Percentiles rank a stretch among this genome's conserved stretches.
Conservation (phyloP, 2,329 filamentous ascomycete species). For the Fusarium veterinarium region DNA sequence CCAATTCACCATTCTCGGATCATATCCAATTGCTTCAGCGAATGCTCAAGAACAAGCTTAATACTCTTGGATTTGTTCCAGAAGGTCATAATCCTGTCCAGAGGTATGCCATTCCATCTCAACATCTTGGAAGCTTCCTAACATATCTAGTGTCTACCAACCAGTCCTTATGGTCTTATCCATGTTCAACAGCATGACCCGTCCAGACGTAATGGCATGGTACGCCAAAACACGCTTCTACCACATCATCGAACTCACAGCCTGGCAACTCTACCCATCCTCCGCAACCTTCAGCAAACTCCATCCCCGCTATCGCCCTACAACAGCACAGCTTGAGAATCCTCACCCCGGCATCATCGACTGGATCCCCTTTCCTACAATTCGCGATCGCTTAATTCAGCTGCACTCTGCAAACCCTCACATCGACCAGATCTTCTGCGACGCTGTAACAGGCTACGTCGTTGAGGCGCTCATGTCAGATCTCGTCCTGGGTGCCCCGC, state of each 20-base stretch:
- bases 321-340: slow-evolving; percentile 39
- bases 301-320: slow-evolving; percentile 46
- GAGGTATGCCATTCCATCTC: slow-evolving; percentile 3
- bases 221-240: slow-evolving; percentile 55
- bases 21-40: slow-evolving; percentile 45
- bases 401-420: slow-evolving; percentile 47
- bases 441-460: slow-evolving; percentile 49
- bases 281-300: slow-evolving; percentile 42
- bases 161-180: slow-evolving; percentile 47
- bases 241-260: slow-evolving; percentile 50
- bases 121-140: neutral
- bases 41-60: slow-evolving; percentile 42
- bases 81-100: slow-evolving; percentile 14
- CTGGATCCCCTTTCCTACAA: slow-evolving; percentile 47
- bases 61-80: slow-evolving; percentile 25
- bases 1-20: slow-evolving; percentile 49
- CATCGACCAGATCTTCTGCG: slow-evolving; percentile 50
- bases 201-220: slow-evolving; percentile 51
- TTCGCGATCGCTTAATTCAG: slow-evolving; percentile 46
- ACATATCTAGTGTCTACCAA: slow-evolving; percentile 42
- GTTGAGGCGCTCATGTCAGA: slow-evolving; percentile 48
- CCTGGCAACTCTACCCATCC: slow-evolving; percentile 49
- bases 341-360: slow-evolving; percentile 47
- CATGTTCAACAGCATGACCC: slow-evolving; percentile 51
- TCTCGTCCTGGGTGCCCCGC: slow-evolving; percentile 41